Evolutionary conservation across 2,329 filamentous ascomycete species (phyloP).

Genomic region (Botrytis aclada): DNA sequence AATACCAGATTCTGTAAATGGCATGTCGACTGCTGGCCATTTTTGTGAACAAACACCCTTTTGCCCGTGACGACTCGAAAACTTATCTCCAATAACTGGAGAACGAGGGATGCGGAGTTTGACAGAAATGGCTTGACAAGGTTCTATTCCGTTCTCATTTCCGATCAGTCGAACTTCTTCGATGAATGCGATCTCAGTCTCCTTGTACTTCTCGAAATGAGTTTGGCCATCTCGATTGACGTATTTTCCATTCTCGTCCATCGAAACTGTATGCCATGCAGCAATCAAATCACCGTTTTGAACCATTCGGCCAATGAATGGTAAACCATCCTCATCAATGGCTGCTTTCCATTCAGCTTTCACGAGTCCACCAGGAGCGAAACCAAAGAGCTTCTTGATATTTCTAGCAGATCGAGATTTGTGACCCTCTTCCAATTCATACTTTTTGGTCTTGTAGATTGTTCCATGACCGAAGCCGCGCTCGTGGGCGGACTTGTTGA

Average conservation of each 20-base stretch:
- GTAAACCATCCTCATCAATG: constrained; percentile 85
- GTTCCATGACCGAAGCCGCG: constrained; percentile 93
- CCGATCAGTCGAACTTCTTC: constrained; percentile 92
- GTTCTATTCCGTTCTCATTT: constrained; percentile 76
- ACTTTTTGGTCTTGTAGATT: constrained; percentile 96
- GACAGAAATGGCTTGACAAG: constrained; percentile 82
- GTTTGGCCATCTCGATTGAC: constrained; percentile 84
- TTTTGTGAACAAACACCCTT: constrained; percentile 97
- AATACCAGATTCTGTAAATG: constrained; percentile 93
- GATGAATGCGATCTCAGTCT: constrained; percentile 80
- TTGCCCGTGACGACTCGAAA: constrained; percentile 96
- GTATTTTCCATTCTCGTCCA: constrained; percentile 73
- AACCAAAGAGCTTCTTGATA: constrained; percentile 83
- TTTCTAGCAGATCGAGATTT: constrained; percentile 63
- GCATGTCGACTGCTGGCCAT: constrained; percentile 92
- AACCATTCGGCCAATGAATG: constrained; percentile 73
- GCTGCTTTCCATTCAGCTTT: constrained; percentile 67
- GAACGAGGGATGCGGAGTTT: constrained; percentile 89
- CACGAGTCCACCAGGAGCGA: constrained; percentile 73
- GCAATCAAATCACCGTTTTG: constrained; percentile 80
- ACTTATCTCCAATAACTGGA: constrained; percentile 96
- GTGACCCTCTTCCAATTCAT: constrained; percentile 75
- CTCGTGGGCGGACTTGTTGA: constrained; percentile 96
- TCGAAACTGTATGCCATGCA: constrained; percentile 84
- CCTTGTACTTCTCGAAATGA: constrained; percentile 92